Evolutionary conservation across 2,329 filamentous ascomycete genomes (phyloP).

Genomic region (Aspergillus ustus): DNA sequence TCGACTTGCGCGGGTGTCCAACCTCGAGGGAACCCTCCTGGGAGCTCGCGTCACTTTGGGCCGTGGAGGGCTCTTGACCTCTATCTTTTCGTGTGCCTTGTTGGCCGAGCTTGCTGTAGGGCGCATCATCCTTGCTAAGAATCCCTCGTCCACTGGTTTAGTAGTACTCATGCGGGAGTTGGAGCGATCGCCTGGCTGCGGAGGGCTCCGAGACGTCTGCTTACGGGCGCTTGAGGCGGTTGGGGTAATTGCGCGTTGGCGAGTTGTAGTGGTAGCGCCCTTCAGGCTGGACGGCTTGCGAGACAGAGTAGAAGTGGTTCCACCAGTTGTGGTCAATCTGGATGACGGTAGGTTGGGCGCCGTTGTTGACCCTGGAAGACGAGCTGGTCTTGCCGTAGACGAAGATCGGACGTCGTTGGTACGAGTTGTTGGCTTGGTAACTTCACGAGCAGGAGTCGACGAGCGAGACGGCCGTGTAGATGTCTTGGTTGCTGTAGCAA

Average conservation of each 20-base stretch:
- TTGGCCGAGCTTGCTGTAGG: slow-evolving; percentile 56
- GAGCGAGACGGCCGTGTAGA: slow-evolving; percentile 32
- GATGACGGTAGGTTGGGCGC: slow-evolving; percentile 47
- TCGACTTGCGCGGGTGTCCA: slow-evolving; percentile 25
- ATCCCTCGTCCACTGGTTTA: slow-evolving; percentile 50
- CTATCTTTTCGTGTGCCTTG: slow-evolving; percentile 53
- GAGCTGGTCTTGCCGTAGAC: slow-evolving; percentile 47
- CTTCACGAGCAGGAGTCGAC: slow-evolving; percentile 36
- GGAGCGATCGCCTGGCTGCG: slow-evolving; percentile 41
- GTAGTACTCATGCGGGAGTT: slow-evolving; percentile 47
- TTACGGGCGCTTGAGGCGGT: slow-evolving; percentile 33
- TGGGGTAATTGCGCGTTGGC: slow-evolving; percentile 30
- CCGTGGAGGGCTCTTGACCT: slow-evolving; percentile 46
- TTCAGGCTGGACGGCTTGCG: slow-evolving; percentile 45
- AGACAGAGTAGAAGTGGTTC: slow-evolving; percentile 29
- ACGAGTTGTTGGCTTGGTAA: slow-evolving; percentile 30
- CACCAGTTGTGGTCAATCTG: slow-evolving; percentile 28
- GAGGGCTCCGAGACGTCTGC: slow-evolving; percentile 39
- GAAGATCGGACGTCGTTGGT: slow-evolving; percentile 39
- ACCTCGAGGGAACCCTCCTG: slow-evolving; percentile 30
- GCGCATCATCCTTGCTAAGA: slow-evolving; percentile 57
- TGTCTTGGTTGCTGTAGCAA: slow-evolving; percentile 36
- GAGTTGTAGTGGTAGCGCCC: slow-evolving; percentile 27
- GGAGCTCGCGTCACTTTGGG: slow-evolving; percentile 28
- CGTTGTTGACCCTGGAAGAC: slow-evolving; percentile 46